Percentiles rank a stretch among this genome's conserved stretches.
These are phyloP conservation scores for Mortierella polycephala DNA, from an alignment of 371 early-diverging fungal genomes.

Conservation along the genomic window DNA sequence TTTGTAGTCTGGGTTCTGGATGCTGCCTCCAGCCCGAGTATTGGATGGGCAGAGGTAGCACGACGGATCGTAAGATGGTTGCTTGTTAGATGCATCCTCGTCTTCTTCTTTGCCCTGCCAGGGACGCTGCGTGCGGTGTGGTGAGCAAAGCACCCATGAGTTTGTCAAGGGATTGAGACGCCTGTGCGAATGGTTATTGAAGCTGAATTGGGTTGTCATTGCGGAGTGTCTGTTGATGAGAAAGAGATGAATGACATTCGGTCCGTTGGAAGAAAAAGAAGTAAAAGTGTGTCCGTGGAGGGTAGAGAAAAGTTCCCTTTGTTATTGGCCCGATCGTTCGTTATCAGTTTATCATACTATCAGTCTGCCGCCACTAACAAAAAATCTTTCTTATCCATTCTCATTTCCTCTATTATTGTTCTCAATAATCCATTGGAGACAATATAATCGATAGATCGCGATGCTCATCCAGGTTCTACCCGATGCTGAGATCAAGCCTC, in stretches of 20 bases:
- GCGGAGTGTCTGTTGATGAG: not conserved
- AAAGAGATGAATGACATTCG: not conserved
- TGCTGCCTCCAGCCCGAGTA: slow-evolving; percentile 75
- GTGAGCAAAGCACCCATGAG: slow-evolving; percentile 94
- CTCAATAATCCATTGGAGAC: not conserved
- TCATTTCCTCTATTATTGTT: not conserved
- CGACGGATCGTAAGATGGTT: slow-evolving; percentile 76
- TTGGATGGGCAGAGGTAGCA: slow-evolving; percentile 94
- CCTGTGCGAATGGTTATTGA: slow-evolving; percentile 82
- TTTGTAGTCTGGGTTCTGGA: slow-evolving; percentile 79
- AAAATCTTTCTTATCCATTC: no score
- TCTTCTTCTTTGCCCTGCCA: slow-evolving; percentile 89
- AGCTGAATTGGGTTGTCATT: slow-evolving; percentile 59
- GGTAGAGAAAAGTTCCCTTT: no score
- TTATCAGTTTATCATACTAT: no score
- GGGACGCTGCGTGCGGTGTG: slow-evolving; percentile 93
- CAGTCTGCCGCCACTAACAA: no score
- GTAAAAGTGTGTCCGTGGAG: not conserved
- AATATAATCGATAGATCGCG: no score
- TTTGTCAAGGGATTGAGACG: slow-evolving; percentile 90
- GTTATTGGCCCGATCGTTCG: no score
- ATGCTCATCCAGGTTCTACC: slow-evolving; percentile 48
- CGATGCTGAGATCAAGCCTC: slow-evolving; percentile 29
- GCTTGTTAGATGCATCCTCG: slow-evolving; percentile 55
- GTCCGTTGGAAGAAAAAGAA: not conserved